phyloP scores from a whole-genome alignment of 108 stramenopile species.

The Pseudonitzschia pungens region DNA sequence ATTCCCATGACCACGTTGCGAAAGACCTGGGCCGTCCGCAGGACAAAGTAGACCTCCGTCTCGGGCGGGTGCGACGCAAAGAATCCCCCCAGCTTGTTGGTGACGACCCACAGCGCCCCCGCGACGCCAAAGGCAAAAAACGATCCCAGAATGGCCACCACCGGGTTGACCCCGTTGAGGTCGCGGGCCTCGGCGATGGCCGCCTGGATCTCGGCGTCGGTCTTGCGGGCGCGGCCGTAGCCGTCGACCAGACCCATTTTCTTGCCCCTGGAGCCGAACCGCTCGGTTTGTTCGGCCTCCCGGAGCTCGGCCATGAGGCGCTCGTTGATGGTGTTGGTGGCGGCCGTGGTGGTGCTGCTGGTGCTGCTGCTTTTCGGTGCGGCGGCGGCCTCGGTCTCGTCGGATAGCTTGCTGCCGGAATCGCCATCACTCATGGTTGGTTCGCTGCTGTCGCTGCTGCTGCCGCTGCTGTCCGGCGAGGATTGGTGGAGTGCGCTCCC shows the following conservation, averaged over 20 bases:
- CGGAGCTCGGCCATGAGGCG: constrained; percentile 74
- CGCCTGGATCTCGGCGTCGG: constrained; percentile 61
- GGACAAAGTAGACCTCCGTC: constrained; percentile 63
- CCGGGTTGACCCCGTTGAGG: constrained; percentile 83
- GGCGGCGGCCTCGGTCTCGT: neutral
- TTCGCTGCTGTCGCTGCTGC: neutral
- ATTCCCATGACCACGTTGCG: constrained; percentile 79
- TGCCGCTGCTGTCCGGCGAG: neutral
- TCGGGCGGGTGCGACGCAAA: constrained; percentile 69
- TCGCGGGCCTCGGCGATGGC: constrained; percentile 70
- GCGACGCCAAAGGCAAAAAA: constrained; percentile 69
- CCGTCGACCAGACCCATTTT: constrained; percentile 35
- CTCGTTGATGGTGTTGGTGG: constrained; percentile 75
- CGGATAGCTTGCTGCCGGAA: no score
- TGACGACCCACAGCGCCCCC: constrained; percentile 58
- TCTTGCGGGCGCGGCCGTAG: constrained; percentile 46
- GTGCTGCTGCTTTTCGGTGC: neutral
- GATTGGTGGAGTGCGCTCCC: neutral
- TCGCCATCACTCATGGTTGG: no score
- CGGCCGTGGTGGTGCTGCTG: constrained; percentile 25
- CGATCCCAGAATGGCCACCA: constrained; percentile 60
- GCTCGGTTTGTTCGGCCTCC: constrained; percentile 58
- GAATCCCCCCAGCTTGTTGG: constrained; percentile 49
- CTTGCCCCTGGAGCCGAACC: constrained; percentile 42
- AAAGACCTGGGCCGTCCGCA: constrained; percentile 56